Base-by-base conservation (phyloP, 2,329 filamentous ascomycete genomes). In the Colletotrichum destructivum region DNA sequence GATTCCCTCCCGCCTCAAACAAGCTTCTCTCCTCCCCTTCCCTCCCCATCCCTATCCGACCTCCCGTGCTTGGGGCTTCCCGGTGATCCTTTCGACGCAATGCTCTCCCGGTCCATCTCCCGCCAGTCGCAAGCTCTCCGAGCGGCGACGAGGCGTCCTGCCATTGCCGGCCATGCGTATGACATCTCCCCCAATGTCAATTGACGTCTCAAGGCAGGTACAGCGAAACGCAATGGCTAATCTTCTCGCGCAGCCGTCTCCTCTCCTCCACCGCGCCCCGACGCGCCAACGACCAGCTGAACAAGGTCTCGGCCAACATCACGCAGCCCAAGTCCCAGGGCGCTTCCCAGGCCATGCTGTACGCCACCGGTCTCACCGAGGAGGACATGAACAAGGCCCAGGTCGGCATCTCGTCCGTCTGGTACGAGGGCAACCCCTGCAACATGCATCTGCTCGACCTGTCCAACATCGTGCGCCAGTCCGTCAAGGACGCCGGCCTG, bases 241-340 rank as follows among this genome's bases (percentile, higher is more conserved):
- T 46, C 18, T 44, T 21, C 1, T 74, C 38, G 38, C 23, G n/a
- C 72, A 89, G 87, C 69, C 88, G 88, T 65, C 80, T 84, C 73
- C 81, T 90, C 64, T 88, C 86, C 51, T 82, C 84, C 55, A 88
- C 89, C 21, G 77, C 86, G 40, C 79, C 85, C 76, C 82, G 84
- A 74, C 84, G 80, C 75, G 78, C 81, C 76, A 84, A 90, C 71
- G 84, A 90, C 70, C 82, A 87, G 77, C 89, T 98, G 82, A 99
- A 99, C 88, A 94, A 90, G 82, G 87, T 96, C 80, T 98, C 95
- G 73, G 86, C 90, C 73, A 83, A 87, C 81, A 96, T 99, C 85
- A 99, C 96, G 35, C 95, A 98, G 85, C 96, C 95, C 81, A 98
- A 98, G 86, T 96, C 96, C 44, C 96, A 99, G 86, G 96, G 96